Evolutionary conservation across 208 protist genomes (phyloP).

Genomic region (Sergeia podlipaevii): DNA sequence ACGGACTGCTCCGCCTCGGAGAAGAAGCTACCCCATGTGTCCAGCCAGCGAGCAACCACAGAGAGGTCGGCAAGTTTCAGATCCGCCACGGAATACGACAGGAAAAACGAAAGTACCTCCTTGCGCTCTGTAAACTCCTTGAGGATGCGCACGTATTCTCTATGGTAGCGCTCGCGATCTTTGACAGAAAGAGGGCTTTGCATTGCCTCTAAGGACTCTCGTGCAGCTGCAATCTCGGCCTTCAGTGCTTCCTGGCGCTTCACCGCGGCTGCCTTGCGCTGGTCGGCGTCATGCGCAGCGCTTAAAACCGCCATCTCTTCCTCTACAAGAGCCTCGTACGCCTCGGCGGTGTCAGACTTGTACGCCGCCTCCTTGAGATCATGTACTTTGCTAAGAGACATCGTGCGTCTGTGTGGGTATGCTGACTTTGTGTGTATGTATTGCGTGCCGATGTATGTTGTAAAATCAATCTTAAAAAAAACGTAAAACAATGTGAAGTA

Average conservation of each 20-base stretch:
- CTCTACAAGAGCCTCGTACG: slow-evolving; percentile 21
- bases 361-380: slow-evolving; percentile 17
- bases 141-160: slow-evolving; percentile 26
- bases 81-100: slow-evolving; percentile 42
- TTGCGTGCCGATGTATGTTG: no score
- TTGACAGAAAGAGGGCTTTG: background rate
- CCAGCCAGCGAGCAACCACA: slow-evolving; percentile 46
- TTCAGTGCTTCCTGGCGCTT: slow-evolving; percentile 7
- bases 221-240: slow-evolving; percentile 12
- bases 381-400: slow-evolving; percentile 25
- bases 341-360: slow-evolving; percentile 10
- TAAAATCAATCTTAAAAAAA: no score
- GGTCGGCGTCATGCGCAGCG: slow-evolving; percentile 5
- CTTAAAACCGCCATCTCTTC: slow-evolving; percentile 21
- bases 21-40: slow-evolving; percentile 62
- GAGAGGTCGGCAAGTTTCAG: slow-evolving; percentile 38
- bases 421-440: no score
- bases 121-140: slow-evolving; percentile 52
- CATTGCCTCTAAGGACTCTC: background rate
- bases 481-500: no score
- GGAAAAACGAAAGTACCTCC: slow-evolving; percentile 36
- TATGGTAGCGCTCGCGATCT: slow-evolving; percentile 19
- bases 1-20: slow-evolving; percentile 22
- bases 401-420: no score
- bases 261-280: slow-evolving; percentile 7